A percentile compares a stretch with the other conserved stretches of the same genome.
phyloP scores from a whole-genome alignment of 2,329 filamentous ascomycete genomes.

The Rutstroemia sp. region DNA sequence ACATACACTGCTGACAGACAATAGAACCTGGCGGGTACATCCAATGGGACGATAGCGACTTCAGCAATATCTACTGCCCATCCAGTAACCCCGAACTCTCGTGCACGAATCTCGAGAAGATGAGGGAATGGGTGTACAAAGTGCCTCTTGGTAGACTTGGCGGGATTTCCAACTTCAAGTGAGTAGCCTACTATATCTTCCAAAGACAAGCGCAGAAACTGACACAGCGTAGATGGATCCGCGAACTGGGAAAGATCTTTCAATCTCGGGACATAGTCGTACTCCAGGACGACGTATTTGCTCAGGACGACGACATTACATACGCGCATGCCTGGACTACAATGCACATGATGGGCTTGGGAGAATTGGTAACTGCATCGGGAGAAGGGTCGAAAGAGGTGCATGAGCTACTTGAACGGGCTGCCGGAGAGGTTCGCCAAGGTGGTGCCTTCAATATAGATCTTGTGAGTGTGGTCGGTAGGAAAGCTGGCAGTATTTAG shows the following conservation, averaged over 20 bases:
- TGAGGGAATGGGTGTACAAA: background rate
- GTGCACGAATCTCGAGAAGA: background rate
- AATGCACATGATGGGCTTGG: background rate
- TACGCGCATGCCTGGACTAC: background rate
- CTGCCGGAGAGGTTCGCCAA: background rate
- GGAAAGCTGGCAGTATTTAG: background rate
- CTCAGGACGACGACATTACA: background rate
- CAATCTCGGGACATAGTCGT: background rate
- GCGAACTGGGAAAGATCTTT: background rate
- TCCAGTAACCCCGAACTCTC: background rate
- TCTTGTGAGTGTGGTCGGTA: background rate
- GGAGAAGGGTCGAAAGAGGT: background rate
- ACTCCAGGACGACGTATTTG: background rate
- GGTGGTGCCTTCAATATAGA: background rate
- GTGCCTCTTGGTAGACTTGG: background rate
- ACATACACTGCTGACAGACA: background rate
- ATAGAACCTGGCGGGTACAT: constrained; percentile 5
- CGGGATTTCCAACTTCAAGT: background rate
- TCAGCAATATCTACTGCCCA: background rate
- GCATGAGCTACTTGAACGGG: background rate
- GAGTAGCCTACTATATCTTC: background rate
- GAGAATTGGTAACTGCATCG: background rate
- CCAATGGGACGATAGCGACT: constrained; percentile 4
- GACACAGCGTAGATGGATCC: background rate
- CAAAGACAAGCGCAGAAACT: background rate